A percentile compares a stretch with the other conserved stretches of the same genome.
phyloP scores from a whole-genome alignment of 768 basidiomycete genomes.

The Amanita fuliginea region DNA sequence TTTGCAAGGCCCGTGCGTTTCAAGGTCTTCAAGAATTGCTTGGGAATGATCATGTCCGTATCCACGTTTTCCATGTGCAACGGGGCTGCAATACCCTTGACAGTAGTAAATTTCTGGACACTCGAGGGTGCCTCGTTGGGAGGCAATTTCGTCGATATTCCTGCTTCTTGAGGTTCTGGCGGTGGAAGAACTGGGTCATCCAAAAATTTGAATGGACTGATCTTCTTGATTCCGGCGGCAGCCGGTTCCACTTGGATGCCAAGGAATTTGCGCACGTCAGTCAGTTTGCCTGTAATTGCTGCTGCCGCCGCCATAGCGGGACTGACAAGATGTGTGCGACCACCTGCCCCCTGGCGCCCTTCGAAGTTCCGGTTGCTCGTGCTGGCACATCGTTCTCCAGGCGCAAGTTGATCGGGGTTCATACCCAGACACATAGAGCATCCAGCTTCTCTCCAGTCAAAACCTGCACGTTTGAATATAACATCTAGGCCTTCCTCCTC shows the following conservation, averaged over 20 bases:
- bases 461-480: slow-evolving; percentile 83
- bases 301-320: slow-evolving; percentile 93
- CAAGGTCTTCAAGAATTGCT: slow-evolving; percentile 88
- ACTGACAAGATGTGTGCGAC: slow-evolving; percentile 79
- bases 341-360: slow-evolving; percentile 80
- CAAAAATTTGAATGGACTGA: slow-evolving; percentile 67
- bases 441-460: slow-evolving; percentile 92
- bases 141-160: slow-evolving; percentile 24
- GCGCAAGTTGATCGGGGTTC: slow-evolving; percentile 86
- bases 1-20: slow-evolving; percentile 81
- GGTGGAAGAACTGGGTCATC: slow-evolving; percentile 56
- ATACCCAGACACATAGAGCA: slow-evolving; percentile 96
- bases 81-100: slow-evolving; percentile 74
- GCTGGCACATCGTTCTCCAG: slow-evolving; percentile 79
- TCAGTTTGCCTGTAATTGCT: slow-evolving; percentile 74
- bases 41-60: slow-evolving; percentile 92
- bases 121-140: slow-evolving; percentile 32
- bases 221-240: slow-evolving; percentile 45
- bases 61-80: slow-evolving; percentile 78
- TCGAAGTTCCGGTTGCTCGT: slow-evolving; percentile 94
- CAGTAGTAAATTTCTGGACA: slow-evolving; percentile 51
- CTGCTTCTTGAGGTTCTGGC: slow-evolving; percentile 25
- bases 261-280: slow-evolving; percentile 74
- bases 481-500: slow-evolving; percentile 82
- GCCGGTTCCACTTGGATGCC: slow-evolving; percentile 24